A percentile compares a stretch with the other conserved stretches of the same genome.
Conservation (phyloP, 169 alveolate genomes). For the Plasmodium gallinaceum region DNA sequence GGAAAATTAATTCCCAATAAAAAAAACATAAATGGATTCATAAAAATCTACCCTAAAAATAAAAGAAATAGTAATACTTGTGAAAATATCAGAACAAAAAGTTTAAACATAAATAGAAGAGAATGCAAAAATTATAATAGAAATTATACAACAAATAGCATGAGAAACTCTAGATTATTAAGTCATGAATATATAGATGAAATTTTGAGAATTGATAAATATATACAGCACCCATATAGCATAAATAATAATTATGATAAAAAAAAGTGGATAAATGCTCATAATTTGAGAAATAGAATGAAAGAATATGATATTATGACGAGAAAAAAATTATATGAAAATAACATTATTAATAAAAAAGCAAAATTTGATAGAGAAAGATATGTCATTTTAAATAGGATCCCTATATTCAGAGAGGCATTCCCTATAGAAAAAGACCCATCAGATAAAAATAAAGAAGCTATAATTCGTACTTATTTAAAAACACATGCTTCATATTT, state of each 20-base stretch:
- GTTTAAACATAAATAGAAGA: not conserved
- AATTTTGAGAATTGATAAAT: slow-evolving; percentile 32
- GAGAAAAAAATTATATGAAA: slow-evolving; percentile 43
- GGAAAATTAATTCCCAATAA: not conserved
- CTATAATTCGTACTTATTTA: slow-evolving; percentile 65
- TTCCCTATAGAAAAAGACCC: slow-evolving; percentile 38
- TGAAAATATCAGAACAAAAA: slow-evolving; percentile 14
- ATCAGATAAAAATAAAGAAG: slow-evolving; percentile 60
- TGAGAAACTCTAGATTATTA: not conserved
- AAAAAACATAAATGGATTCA: slow-evolving; percentile 17
- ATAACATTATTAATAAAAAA: slow-evolving; percentile 26
- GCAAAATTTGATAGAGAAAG: slow-evolving; percentile 73
- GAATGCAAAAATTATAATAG: not conserved
- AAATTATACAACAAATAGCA: not conserved
- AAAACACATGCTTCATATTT: slow-evolving; percentile 69
- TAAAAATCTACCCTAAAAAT: slow-evolving; percentile 20
- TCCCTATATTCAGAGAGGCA: slow-evolving; percentile 67
- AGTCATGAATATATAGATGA: slow-evolving; percentile 35
- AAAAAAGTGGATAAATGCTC: slow-evolving; percentile 68
- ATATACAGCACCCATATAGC: slow-evolving; percentile 45
- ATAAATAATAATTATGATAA: slow-evolving; percentile 56
- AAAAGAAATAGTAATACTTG: slow-evolving; percentile 12
- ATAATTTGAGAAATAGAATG: slow-evolving; percentile 52
- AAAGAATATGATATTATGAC: slow-evolving; percentile 67
- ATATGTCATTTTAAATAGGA: slow-evolving; percentile 45